These are phyloP conservation scores for Grigorovia transvaalensis DNA, from an alignment of 805 yeast genomes.

Conservation along the genomic window DNA sequence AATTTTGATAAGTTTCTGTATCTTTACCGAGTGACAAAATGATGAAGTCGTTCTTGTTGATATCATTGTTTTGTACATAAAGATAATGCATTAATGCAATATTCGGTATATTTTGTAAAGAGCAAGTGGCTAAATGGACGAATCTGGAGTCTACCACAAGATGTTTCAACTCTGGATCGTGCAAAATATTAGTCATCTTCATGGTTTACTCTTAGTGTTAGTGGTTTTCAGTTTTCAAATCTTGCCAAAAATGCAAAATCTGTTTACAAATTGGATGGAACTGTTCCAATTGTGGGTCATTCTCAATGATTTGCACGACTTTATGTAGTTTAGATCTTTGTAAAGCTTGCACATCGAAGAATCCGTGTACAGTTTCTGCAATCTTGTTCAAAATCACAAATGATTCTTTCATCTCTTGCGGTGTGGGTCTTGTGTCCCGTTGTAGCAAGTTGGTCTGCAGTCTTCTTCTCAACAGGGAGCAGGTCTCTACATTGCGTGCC, in stretches of 20 bases:
- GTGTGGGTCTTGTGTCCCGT: slow-evolving; percentile 21
- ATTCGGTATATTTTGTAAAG: slow-evolving; percentile 57
- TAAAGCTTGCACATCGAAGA: slow-evolving; percentile 24
- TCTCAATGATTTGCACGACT: slow-evolving; percentile 22
- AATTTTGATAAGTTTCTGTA: slow-evolving; percentile 65
- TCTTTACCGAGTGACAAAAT: slow-evolving; percentile 60
- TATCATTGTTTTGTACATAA: slow-evolving; percentile 36
- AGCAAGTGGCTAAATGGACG: slow-evolving; percentile 76
- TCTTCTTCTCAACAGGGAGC: slow-evolving; percentile 22
- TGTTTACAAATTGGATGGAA: slow-evolving; percentile 23
- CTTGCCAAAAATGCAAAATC: slow-evolving; percentile 18
- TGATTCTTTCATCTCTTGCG: slow-evolving; percentile 17
- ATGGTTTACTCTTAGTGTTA: background rate
- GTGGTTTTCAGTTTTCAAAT: slow-evolving; percentile 19
- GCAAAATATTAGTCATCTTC: background rate
- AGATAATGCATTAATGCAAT: slow-evolving; percentile 87
- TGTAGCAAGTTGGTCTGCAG: slow-evolving; percentile 25
- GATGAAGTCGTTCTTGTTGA: slow-evolving; percentile 38
- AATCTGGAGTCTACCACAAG: slow-evolving; percentile 52
- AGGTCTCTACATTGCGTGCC: slow-evolving; percentile 20
- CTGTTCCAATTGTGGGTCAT: slow-evolving; percentile 17
- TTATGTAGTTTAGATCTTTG: slow-evolving; percentile 25
- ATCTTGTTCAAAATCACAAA: slow-evolving; percentile 22
- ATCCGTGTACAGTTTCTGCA: slow-evolving; percentile 17
- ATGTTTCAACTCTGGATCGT: slow-evolving; percentile 5